Evolutionary conservation across 257 asterid species (phyloP).

Genomic region (Coffea canephora): DNA sequence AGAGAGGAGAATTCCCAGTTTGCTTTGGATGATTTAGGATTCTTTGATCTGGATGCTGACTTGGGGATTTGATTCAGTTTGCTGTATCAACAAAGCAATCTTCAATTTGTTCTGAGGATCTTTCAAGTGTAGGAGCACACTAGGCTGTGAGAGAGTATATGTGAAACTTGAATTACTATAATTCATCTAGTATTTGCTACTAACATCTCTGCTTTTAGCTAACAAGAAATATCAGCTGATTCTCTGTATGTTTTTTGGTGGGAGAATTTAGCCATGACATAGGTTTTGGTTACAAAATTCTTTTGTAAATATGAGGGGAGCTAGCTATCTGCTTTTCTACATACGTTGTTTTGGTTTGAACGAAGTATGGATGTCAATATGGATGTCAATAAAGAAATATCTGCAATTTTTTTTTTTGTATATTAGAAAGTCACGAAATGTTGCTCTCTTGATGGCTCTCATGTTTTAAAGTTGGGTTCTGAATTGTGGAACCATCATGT

Average conservation of each 20-base stretch:
- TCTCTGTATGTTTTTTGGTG: conserved; percentile 27
- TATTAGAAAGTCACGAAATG: too few relatives aligned
- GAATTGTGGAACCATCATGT: neutral
- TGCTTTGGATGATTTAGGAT: conserved; percentile 35
- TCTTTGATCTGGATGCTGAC: conserved; percentile 35
- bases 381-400: neutral
- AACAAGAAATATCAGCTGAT: conserved; percentile 10
- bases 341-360: neutral
- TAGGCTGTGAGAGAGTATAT: neutral
- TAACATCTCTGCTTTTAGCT: neutral
- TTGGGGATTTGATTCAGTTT: conserved; percentile 16
- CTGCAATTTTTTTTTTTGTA: neutral
- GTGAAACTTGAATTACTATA: neutral
- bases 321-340: neutral
- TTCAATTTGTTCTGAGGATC: neutral
- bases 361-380: neutral
- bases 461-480: neutral
- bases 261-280: conserved; percentile 15
- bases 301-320: conserved; percentile 15
- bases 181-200: neutral
- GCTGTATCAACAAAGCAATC: neutral
- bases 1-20: conserved; percentile 49
- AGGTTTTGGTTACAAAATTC: neutral
- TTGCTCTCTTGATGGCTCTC: neutral
- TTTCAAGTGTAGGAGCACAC: neutral